These are phyloP conservation scores for Neurospora tetraspora DNA, from an alignment of 495 filamentous ascomycete genomes.

Conservation along the genomic window DNA sequence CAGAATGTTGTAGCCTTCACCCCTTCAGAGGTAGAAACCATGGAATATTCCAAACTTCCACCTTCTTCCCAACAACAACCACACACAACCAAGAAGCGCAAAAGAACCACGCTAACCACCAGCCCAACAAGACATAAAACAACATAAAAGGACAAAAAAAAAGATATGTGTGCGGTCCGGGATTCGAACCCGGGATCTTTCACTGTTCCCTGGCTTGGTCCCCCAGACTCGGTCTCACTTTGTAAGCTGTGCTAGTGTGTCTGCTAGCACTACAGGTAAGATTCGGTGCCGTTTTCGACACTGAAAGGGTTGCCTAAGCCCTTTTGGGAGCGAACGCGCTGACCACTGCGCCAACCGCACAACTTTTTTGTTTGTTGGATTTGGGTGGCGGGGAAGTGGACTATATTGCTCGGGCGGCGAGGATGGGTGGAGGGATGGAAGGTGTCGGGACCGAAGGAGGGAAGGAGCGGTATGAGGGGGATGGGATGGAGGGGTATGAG, in stretches of 20 bases:
- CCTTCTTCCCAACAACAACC: too few relatives aligned
- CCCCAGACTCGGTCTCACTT: too few relatives aligned
- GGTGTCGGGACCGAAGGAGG: neutral
- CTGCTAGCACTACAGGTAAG: neutral
- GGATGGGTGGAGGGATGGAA: neutral
- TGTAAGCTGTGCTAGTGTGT: too few relatives aligned
- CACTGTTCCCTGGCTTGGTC: neutral
- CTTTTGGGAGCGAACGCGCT: neutral
- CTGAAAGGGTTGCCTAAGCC: neutral
- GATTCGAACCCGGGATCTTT: neutral
- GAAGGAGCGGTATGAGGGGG: neutral
- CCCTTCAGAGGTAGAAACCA: too few relatives aligned
- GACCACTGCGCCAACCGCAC: neutral
- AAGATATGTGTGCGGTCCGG: neutral
- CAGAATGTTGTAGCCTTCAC: too few relatives aligned
- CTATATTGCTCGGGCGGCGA: neutral
- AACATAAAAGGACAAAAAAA: neutral
- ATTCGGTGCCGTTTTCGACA: neutral
- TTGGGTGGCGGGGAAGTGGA: neutral
- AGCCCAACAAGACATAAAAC: too few relatives aligned
- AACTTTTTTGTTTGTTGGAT: neutral
- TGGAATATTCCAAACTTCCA: too few relatives aligned
- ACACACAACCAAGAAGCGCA: too few relatives aligned
- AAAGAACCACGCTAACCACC: too few relatives aligned
- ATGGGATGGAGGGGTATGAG: neutral